These are phyloP conservation scores for Pulveroboletus sp. DNA, from an alignment of 768 basidiomycete species.

Conservation along the genomic window DNA sequence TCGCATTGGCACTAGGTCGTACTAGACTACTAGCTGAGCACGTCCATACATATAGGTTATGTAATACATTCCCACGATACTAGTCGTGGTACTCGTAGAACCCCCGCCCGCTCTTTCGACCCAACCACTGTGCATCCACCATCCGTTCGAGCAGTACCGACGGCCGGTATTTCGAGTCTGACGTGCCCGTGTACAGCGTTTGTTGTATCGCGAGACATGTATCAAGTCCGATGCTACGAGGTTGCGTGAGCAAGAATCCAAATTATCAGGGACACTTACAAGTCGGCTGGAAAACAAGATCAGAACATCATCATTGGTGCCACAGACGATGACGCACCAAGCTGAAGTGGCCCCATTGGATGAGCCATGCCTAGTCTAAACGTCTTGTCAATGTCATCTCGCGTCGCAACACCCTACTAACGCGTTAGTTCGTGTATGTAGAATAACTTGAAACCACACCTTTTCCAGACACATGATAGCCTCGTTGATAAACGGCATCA, in stretches of 20 bases:
- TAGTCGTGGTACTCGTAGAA: constrained; percentile 78
- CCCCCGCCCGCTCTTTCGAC: constrained; percentile 89
- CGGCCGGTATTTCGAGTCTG: constrained; percentile 94
- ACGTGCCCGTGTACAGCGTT: constrained; percentile 83
- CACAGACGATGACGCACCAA: constrained; percentile 45
- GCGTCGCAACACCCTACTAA: constrained; percentile 78
- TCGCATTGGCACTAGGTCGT: too few relatives aligned
- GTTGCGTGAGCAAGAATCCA: not conserved
- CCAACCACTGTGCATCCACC: constrained; percentile 96
- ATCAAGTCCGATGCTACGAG: constrained; percentile 86
- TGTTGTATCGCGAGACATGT: constrained; percentile 94
- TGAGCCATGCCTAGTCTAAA: constrained; percentile 92
- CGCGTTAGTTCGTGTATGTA: not conserved
- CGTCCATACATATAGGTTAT: not conserved
- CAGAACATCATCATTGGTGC: constrained; percentile 1
- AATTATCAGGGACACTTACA: constrained; percentile 19
- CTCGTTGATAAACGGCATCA: constrained; percentile 99
- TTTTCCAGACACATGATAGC: constrained; percentile 93
- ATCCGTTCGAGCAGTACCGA: constrained; percentile 87
- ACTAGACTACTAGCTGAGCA: not conserved
- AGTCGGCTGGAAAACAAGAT: constrained; percentile 24
- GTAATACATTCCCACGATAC: constrained; percentile 20
- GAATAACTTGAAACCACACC: too few relatives aligned
- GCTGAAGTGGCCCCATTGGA: constrained; percentile 91
- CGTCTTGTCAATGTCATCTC: constrained; percentile 95